Percentiles rank a stretch among this genome's conserved stretches.
Evolutionary conservation across 1,139 yeast species (phyloP).

Genomic region (Eremothecium sinecaudum): DNA sequence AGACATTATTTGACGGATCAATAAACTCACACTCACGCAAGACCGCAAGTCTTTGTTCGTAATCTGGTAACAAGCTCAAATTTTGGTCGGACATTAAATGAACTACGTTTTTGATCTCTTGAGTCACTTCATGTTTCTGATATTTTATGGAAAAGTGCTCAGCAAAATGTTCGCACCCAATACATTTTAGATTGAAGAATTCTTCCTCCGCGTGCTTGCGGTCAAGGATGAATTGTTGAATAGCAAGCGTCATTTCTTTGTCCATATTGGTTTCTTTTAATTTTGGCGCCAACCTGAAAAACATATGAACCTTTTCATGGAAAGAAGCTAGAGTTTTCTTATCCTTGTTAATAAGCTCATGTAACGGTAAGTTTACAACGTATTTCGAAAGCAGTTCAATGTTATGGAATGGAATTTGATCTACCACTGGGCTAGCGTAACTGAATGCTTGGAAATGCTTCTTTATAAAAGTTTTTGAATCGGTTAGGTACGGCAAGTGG

Average conservation of each 20-base stretch:
- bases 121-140: slow-evolving; percentile 38
- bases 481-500: slow-evolving; percentile 48
- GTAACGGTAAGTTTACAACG: slow-evolving; percentile 36
- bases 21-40: slow-evolving; percentile 67
- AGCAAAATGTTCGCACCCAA: slow-evolving; percentile 37
- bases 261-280: slow-evolving; percentile 41
- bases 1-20: slow-evolving; percentile 65
- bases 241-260: slow-evolving; percentile 40
- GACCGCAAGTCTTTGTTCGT: slow-evolving; percentile 78
- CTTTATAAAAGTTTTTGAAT: slow-evolving; percentile 28
- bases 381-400: slow-evolving; percentile 46
- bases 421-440: slow-evolving; percentile 33
- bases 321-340: slow-evolving; percentile 37
- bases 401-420: slow-evolving; percentile 38
- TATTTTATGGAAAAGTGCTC: slow-evolving; percentile 42
- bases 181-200: slow-evolving; percentile 30
- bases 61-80: slow-evolving; percentile 82
- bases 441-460: slow-evolving; percentile 28
- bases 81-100: slow-evolving; percentile 74
- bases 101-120: slow-evolving; percentile 48
- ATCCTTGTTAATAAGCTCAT: slow-evolving; percentile 39
- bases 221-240: slow-evolving; percentile 44
- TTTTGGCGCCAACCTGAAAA: slow-evolving; percentile 37
- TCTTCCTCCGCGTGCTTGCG: slow-evolving; percentile 36
- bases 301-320: slow-evolving; percentile 34